phyloP scores from a whole-genome alignment of 192 early-diverging fungal genomes.

The Spizellomyces sp. region DNA sequence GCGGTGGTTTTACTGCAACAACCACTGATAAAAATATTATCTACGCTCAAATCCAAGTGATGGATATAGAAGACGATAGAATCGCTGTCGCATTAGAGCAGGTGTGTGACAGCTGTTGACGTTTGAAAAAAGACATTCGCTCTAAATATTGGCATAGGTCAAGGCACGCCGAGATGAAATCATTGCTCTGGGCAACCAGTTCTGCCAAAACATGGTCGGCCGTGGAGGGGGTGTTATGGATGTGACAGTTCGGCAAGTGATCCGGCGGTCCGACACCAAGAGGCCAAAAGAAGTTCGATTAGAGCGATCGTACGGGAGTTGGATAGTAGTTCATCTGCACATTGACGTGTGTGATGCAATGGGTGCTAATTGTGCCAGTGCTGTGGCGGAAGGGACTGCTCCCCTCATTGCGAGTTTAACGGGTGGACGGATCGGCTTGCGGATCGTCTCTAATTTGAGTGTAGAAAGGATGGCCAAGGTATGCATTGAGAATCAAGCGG shows the following conservation, averaged over 20 bases:
- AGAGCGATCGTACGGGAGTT: conserved; percentile 36
- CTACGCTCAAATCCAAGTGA: conserved; percentile 65
- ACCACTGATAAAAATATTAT: conserved; percentile 69
- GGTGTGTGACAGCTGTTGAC: not conserved
- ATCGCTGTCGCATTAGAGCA: conserved; percentile 45
- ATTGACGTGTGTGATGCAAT: conserved; percentile 80
- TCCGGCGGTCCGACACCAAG: conserved; percentile 26
- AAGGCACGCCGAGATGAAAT: conserved; percentile 41
- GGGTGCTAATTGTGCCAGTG: conserved; percentile 75
- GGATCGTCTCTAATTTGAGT: conserved; percentile 72
- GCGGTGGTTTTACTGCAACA: conserved; percentile 57
- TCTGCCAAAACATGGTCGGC: conserved; percentile 63
- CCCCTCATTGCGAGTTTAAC: conserved; percentile 57
- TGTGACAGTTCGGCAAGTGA: conserved; percentile 53
- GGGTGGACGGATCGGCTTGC: conserved; percentile 60
- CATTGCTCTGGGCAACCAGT: conserved; percentile 61
- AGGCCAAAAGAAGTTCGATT: conserved; percentile 12
- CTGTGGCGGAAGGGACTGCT: conserved; percentile 71
- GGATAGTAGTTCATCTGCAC: conserved; percentile 76
- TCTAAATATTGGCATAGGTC: conserved; percentile 22
- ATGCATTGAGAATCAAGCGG: conserved; percentile 1
- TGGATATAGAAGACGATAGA: conserved; percentile 54
- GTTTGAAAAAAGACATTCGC: not conserved
- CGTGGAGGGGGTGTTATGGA: conserved; percentile 70
- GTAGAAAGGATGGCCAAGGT: conserved; percentile 61